phyloP scores from a whole-genome alignment of 345 rosid species.

The Populus deltoides region DNA sequence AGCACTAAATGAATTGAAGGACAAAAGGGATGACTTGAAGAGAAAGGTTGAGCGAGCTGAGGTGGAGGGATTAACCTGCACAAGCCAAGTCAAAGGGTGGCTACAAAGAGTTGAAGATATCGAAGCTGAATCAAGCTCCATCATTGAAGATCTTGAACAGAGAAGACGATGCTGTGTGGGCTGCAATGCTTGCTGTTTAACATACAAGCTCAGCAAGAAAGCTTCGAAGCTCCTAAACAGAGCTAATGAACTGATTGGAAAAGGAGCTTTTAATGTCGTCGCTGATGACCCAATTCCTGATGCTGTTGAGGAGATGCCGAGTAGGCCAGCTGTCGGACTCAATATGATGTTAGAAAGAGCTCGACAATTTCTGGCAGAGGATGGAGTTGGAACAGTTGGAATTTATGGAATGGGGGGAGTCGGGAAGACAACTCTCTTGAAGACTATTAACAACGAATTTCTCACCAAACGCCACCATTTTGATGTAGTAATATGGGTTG shows the following conservation, averaged over 20 bases:
- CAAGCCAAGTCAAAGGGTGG: slow-evolving; percentile 23
- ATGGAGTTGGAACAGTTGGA: slow-evolving; percentile 15
- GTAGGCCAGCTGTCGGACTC: slow-evolving; percentile 24
- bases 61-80: slow-evolving; percentile 7
- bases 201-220: slow-evolving; percentile 20
- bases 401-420: slow-evolving; percentile 30
- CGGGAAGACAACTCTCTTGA: slow-evolving; percentile 24
- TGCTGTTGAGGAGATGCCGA: slow-evolving; percentile 14
- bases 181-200: not conserved
- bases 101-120: slow-evolving; percentile 12
- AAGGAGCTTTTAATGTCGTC: slow-evolving; percentile 3
- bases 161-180: not conserved
- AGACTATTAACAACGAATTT: slow-evolving; percentile 19
- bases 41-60: slow-evolving; percentile 11
- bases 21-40: slow-evolving; percentile 20
- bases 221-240: not conserved
- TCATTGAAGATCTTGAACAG: not conserved
- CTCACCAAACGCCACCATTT: slow-evolving; percentile 21
- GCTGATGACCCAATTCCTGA: not conserved
- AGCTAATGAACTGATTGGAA: not conserved
- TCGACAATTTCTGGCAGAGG: slow-evolving; percentile 11
- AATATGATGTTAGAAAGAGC: slow-evolving; percentile 7
- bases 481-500: slow-evolving; percentile 41
- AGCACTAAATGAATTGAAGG: slow-evolving; percentile 13
- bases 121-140: slow-evolving; percentile 16